A percentile compares a stretch with the other conserved stretches of the same genome.
Evolutionary conservation across 2,329 filamentous ascomycete species (phyloP).

Genomic region (Uncinocarpus reesii): DNA sequence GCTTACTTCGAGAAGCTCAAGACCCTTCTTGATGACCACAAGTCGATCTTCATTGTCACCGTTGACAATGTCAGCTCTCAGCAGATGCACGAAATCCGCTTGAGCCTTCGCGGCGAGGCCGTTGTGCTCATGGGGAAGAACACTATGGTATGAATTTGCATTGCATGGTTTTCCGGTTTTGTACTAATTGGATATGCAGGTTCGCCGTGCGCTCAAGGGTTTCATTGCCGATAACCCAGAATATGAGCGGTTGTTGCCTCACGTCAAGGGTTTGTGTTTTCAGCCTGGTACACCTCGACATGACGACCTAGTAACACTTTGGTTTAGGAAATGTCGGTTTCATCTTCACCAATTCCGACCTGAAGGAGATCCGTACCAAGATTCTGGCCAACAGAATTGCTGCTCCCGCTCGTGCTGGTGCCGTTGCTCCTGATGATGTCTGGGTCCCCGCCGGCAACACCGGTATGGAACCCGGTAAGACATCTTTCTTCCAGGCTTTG

Average conservation of each 20-base stretch:
- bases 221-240: conserved; percentile 85
- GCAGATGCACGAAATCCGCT: conserved; percentile 99
- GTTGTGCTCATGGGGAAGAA: conserved; percentile 99
- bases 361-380: conserved; percentile 86
- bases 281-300: background rate
- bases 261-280: conserved; percentile 61
- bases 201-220: conserved; percentile 93
- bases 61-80: conserved; percentile 99
- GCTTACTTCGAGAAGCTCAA: conserved; percentile 99
- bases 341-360: conserved; percentile 97
- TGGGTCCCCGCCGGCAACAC: conserved; percentile 97
- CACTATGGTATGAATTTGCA: conserved; percentile 68
- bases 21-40: conserved; percentile 89
- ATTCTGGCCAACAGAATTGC: conserved; percentile 96
- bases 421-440: conserved; percentile 85
- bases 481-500: conserved; percentile 99
- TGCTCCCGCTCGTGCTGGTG: conserved; percentile 94
- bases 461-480: conserved; percentile 99
- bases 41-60: conserved; percentile 92
- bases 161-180: background rate
- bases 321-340: conserved; percentile 81
- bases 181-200: conserved; percentile 39
- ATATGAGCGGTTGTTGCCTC: conserved; percentile 94
- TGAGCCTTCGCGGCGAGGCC: conserved; percentile 77
- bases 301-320: background rate